These are phyloP conservation scores for Polytrichum commune DNA, from an alignment of 225 moss, liverwort and hornwort species.

Conservation along the genomic window DNA sequence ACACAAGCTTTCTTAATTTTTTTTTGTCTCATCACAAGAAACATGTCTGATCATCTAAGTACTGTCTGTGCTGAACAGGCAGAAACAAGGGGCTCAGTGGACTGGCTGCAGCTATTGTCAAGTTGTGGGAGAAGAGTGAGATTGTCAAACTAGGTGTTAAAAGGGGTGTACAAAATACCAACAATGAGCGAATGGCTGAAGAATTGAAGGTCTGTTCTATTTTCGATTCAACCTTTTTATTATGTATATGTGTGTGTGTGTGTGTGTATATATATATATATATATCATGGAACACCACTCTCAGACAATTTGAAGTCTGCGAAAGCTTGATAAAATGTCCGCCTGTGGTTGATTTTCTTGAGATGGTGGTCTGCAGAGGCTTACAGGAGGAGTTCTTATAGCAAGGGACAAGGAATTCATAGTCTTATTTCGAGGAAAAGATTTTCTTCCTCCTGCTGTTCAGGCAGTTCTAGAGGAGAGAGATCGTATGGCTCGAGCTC, in stretches of 20 bases:
- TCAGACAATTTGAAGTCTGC: no score
- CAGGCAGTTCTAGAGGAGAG: slow-evolving; percentile 78
- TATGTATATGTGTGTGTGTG: no score
- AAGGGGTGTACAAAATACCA: slow-evolving; percentile 64
- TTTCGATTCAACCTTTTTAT: no score
- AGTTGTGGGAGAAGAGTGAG: slow-evolving; percentile 96
- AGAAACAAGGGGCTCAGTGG: slow-evolving; percentile 79
- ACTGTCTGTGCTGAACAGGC: slow-evolving; percentile 33
- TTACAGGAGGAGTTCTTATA: slow-evolving; percentile 82
- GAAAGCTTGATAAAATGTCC: no score
- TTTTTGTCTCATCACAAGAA: no score
- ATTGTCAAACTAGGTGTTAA: slow-evolving; percentile 64
- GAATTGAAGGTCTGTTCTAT: slow-evolving; percentile 44
- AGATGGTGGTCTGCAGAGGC: slow-evolving; percentile 41
- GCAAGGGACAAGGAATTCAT: slow-evolving; percentile 86
- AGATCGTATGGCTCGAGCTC: slow-evolving; percentile 52
- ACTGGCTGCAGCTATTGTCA: slow-evolving; percentile 78
- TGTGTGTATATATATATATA: no score
- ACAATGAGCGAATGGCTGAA: slow-evolving; percentile 66
- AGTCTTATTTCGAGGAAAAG: slow-evolving; percentile 87
- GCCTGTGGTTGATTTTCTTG: no score
- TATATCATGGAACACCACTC: no score
- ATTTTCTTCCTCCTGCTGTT: slow-evolving; percentile 89
- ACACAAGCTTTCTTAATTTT: no score
- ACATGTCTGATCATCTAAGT: no score